Conservation (phyloP, 495 filamentous ascomycete genomes). For the Tuber microsphaerosporum region DNA sequence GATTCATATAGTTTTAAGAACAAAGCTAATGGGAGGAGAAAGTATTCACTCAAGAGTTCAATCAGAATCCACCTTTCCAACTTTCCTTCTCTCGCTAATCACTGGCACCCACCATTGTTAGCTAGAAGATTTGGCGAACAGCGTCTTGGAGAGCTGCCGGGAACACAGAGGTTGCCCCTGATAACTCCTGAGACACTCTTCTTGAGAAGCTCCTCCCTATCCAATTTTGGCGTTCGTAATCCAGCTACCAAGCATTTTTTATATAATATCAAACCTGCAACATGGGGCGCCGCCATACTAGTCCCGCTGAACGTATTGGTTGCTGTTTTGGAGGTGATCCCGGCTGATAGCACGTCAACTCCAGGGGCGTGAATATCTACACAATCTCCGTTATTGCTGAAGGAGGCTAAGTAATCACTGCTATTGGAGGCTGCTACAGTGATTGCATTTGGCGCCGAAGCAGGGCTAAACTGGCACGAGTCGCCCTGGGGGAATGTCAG, state of each 20-base stretch:
- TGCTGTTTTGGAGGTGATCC: conserved; percentile 46
- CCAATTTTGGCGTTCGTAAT: conserved; percentile 8
- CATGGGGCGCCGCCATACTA: conserved; percentile 43
- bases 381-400: conserved; percentile 41
- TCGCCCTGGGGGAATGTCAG: conserved; percentile 40
- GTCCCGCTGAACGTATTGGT: conserved; percentile 49
- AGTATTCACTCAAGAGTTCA: neutral
- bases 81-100: neutral
- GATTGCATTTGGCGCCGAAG: conserved; percentile 49
- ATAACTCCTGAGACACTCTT: neutral
- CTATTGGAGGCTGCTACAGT: conserved; percentile 43
- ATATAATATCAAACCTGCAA: conserved; percentile 21
- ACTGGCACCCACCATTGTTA: conserved; percentile 11
- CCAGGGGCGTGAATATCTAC: conserved; percentile 46
- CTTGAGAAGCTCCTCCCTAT: conserved; percentile 8
- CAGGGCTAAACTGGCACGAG: conserved; percentile 52
- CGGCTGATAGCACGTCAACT: conserved; percentile 40
- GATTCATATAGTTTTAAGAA: neutral
- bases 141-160: neutral
- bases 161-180: conserved; percentile 7
- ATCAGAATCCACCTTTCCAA: neutral
- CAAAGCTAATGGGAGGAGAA: neutral
- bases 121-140: conserved; percentile 12
- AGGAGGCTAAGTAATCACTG: conserved; percentile 35
- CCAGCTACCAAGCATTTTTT: conserved; percentile 21